Evolutionary conservation across 352 stramenopile species (phyloP), one percentile per base, ranked within the genome.

Genomic region (Globisporangium viniferum): DNA sequence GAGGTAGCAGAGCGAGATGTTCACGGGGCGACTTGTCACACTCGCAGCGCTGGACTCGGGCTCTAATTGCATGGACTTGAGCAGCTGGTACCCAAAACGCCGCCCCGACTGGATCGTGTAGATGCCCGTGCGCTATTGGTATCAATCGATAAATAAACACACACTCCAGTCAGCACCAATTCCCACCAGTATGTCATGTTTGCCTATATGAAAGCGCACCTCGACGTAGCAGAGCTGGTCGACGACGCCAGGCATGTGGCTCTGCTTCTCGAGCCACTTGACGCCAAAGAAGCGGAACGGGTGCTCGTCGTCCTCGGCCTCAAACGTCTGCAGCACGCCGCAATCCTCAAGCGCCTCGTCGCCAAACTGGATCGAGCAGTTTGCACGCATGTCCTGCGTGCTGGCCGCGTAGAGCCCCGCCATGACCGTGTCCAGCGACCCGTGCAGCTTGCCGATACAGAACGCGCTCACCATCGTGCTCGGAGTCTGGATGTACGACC

Each of bases 191-290:
- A 51, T 20, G 8, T 20, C 9, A 24, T 9, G 8, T 9, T 12
- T 51, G 5, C 6, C 44, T 22, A 69, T 62, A 68, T 62, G 59
- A 51, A 39, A 20, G 22, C 58, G 49, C 64, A 69, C 71, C 78
- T 91, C 82, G 18, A 89, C 72, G 78, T 81, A 91, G 62, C 73
- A 87, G 46, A 91, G 63, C 44, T 88, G 79, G 51, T 91, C 79
- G 29, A 79, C 71, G 8, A 77, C 64, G 7, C 68, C 66, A 1
- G 73, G 55, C 10, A 74, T 59, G 48, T 78, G 57, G 3, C 72
- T 66, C 35, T 72, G 59, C 31, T 75, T 80, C 69, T 83, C 80
- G 12, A 91, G 70, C 67, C 81, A 91, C 59, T 91, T 91, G 64
- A 89, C 71, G 12, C 82, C 82, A 27, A 91, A 80, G 71, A 83